A percentile compares a stretch with the other conserved stretches of the same genome.
phyloP scores from a whole-genome alignment of 306 rosid genomes.

The Prinsepia uniflora region DNA sequence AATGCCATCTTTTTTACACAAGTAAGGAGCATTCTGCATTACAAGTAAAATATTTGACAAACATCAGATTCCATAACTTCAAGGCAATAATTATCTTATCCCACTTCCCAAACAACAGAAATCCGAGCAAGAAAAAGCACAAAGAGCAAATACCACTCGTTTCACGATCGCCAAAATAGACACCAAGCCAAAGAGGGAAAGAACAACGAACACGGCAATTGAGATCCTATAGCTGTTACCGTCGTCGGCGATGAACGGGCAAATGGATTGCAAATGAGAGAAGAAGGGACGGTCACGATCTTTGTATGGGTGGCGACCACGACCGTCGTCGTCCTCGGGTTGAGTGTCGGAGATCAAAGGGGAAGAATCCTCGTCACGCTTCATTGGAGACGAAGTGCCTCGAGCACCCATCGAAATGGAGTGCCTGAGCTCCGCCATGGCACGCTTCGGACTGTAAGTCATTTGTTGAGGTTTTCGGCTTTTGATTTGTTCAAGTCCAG shows the following conservation, averaged over 20 bases:
- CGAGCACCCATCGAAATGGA: conserved; percentile 63
- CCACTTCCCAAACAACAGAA: neutral
- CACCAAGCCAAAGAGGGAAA: conserved; percentile 44
- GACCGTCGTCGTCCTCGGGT: conserved; percentile 54
- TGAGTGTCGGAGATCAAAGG: conserved; percentile 52
- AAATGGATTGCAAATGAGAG: conserved; percentile 46
- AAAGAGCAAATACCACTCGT: conserved; percentile 43
- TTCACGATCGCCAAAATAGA: conserved; percentile 50
- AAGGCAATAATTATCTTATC: neutral
- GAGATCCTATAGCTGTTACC: conserved; percentile 78
- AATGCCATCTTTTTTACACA: conserved; percentile 89
- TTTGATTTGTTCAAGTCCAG: neutral
- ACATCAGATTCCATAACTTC: neutral
- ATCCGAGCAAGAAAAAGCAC: neutral
- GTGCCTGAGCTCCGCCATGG: conserved; percentile 94
- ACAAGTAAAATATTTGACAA: neutral
- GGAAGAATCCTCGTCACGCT: conserved; percentile 70
- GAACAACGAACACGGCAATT: conserved; percentile 32
- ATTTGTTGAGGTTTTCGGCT: neutral
- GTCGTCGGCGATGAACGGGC: conserved; percentile 58
- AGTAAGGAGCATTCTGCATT: conserved; percentile 72
- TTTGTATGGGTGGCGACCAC: conserved; percentile 61
- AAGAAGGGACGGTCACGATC: conserved; percentile 73
- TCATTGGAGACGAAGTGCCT: conserved; percentile 76
- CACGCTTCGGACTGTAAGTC: conserved; percentile 48